phyloP scores from a whole-genome alignment of 495 filamentous ascomycete species.

The Recurvomyces mirabilis region DNA sequence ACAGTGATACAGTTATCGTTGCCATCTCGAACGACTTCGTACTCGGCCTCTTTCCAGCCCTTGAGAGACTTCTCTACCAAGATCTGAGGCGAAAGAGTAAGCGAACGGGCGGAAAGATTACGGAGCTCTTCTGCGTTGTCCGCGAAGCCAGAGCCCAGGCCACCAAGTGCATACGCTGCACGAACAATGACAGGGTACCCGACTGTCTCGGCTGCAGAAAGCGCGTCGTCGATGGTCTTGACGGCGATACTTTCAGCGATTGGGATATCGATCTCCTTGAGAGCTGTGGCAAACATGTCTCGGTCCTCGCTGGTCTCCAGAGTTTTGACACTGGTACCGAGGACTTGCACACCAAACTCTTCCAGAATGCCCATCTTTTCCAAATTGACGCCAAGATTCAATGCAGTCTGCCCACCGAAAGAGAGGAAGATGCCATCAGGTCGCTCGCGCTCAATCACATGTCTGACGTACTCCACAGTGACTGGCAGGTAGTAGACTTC shows the following conservation, averaged over 20 bases:
- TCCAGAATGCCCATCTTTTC: conserved; percentile 92
- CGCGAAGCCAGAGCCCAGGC: conserved; percentile 94
- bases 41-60: conserved; percentile 99
- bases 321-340: conserved; percentile 89
- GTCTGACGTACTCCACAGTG: conserved; percentile 91
- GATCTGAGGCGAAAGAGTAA: conserved; percentile 93
- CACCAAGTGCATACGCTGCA: conserved; percentile 89
- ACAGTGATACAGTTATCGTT: conserved; percentile 98
- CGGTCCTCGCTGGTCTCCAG: conserved; percentile 91
- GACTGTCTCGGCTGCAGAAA: conserved; percentile 71
- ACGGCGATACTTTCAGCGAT: conserved; percentile 94
- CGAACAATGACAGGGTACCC: conserved; percentile 97
- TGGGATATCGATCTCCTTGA: conserved; percentile 89
- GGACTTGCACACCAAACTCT: conserved; percentile 83
- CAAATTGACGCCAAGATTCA: conserved; percentile 96
- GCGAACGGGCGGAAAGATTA: conserved; percentile 81
- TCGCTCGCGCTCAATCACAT: conserved; percentile 84
- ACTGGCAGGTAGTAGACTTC: conserved; percentile 98
- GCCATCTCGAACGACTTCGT: conserved; percentile 93
- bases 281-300: conserved; percentile 85
- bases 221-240: conserved; percentile 75
- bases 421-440: conserved; percentile 94
- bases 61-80: conserved; percentile 98
- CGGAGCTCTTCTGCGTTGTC: conserved; percentile 85
- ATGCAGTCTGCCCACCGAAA: conserved; percentile 91